Conservation (phyloP, 108 stramenopile species). For the Cyclotella baltica region DNA sequence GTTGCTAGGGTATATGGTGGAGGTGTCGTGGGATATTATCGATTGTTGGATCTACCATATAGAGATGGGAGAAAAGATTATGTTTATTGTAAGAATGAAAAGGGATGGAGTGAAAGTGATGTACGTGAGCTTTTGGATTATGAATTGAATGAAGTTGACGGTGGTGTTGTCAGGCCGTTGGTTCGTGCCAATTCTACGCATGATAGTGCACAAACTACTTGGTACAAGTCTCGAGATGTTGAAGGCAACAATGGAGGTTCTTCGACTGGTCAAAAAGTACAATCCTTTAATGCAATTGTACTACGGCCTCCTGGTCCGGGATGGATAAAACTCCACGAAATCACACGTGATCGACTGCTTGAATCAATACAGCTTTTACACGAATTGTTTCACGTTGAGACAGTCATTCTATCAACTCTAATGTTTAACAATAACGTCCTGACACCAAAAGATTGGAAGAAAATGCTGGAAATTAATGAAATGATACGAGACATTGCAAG, state of each 20-base stretch:
- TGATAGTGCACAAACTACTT: constrained; percentile 1
- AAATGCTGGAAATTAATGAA: constrained; percentile 27
- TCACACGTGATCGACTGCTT: constrained; percentile 25
- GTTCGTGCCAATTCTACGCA: constrained; percentile 13
- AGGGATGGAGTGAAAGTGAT: constrained; percentile 16
- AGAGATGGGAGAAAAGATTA: not conserved
- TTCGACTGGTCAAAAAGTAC: not conserved
- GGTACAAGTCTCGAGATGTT: not conserved
- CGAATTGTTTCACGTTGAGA: constrained; percentile 16
- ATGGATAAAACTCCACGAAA: constrained; percentile 30
- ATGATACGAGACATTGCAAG: constrained; percentile 31
- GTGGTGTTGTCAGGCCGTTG: not conserved
- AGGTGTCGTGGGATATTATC: constrained; percentile 10
- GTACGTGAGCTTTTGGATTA: not conserved
- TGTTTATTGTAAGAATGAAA: constrained; percentile 22
- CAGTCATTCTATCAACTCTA: constrained; percentile 27
- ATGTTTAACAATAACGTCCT: constrained; percentile 35
- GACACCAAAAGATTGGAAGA: constrained; percentile 29
- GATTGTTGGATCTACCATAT: constrained; percentile 18
- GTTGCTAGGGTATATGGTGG: not conserved
- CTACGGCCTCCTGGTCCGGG: constrained; percentile 21
- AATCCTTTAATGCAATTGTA: constrained; percentile 17
- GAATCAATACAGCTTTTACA: constrained; percentile 24
- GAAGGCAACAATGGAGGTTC: not conserved
- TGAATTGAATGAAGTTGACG: not conserved